Evolutionary conservation across 2,329 filamentous ascomycete genomes (phyloP).

Genomic region (Epichloe coenophiala): DNA sequence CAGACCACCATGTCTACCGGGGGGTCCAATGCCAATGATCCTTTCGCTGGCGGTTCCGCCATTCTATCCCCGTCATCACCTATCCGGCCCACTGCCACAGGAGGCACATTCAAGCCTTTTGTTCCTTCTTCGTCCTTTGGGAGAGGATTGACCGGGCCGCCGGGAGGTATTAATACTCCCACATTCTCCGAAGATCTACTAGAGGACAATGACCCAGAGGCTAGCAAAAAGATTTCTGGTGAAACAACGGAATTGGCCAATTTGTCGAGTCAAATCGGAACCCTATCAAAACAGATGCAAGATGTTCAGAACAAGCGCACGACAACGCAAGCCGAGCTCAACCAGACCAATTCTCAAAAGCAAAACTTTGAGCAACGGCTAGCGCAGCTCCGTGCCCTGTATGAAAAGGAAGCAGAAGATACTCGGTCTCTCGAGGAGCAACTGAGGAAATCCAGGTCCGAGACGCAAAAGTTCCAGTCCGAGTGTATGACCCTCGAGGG

Average conservation of each 20-base stretch:
- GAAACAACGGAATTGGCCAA: slow-evolving; percentile 92
- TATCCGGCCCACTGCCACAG: slow-evolving; percentile 32
- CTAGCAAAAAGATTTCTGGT: slow-evolving; percentile 73
- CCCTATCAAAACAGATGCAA: slow-evolving; percentile 85
- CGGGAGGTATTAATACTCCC: slow-evolving; percentile 47
- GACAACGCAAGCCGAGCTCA: slow-evolving; percentile 68
- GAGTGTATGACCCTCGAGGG: slow-evolving; percentile 77
- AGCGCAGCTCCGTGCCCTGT: slow-evolving; percentile 71
- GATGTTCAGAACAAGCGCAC: slow-evolving; percentile 74
- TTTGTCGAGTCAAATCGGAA: slow-evolving; percentile 87
- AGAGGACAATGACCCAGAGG: slow-evolving; percentile 79
- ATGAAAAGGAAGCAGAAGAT: slow-evolving; percentile 85
- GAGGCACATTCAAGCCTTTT: slow-evolving; percentile 71
- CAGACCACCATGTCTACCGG: slow-evolving; percentile 58
- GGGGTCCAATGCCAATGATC: slow-evolving; percentile 56
- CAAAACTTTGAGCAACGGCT: slow-evolving; percentile 83
- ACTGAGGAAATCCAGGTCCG: slow-evolving; percentile 58
- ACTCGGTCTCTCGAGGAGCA: slow-evolving; percentile 78
- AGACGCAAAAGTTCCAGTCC: slow-evolving; percentile 71
- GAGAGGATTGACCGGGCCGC: slow-evolving; percentile 62
- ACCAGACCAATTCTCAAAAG: slow-evolving; percentile 73
- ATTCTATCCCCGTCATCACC: slow-evolving; percentile 39
- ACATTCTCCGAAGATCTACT: slow-evolving; percentile 62
- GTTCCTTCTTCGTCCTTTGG: slow-evolving; percentile 87
- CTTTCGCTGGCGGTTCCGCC: slow-evolving; percentile 41